phyloP scores from a whole-genome alignment of 1,139 yeast genomes.

The Yamadazyma triangularis region DNA sequence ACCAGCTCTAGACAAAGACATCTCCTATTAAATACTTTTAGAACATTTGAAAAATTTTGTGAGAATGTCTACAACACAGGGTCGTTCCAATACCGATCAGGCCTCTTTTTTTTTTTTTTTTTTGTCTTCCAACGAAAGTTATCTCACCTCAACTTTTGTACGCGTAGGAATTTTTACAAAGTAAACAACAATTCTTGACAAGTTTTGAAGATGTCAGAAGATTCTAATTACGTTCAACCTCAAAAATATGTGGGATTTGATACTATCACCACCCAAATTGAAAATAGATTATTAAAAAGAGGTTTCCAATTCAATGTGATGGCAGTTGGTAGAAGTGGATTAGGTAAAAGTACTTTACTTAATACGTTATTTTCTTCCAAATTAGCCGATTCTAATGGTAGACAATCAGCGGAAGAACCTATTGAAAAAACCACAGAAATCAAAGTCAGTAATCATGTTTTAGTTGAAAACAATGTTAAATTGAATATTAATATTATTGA shows the following conservation, averaged over 20 bases:
- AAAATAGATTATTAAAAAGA: constrained; percentile 81
- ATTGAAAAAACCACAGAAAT: constrained; percentile 87
- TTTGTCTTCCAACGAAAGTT: too few relatives aligned
- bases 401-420: constrained; percentile 62
- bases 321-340: constrained; percentile 93
- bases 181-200: too few relatives aligned
- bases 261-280: constrained; percentile 93
- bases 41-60: too few relatives aligned
- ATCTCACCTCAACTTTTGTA: too few relatives aligned
- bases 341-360: constrained; percentile 88
- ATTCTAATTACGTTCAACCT: constrained; percentile 23
- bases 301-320: constrained; percentile 93
- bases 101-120: too few relatives aligned
- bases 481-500: constrained; percentile 85
- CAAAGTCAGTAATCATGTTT: constrained; percentile 60
- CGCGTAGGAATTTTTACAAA: too few relatives aligned
- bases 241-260: constrained; percentile 86
- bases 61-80: too few relatives aligned
- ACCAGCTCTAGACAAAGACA: too few relatives aligned
- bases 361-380: constrained; percentile 87
- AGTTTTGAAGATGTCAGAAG: constrained; percentile 10
- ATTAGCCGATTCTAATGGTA: constrained; percentile 69
- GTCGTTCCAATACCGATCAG: too few relatives aligned
- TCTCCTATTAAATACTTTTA: too few relatives aligned
- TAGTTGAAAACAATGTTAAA: constrained; percentile 82